These are phyloP conservation scores for Russula vinacea DNA, from an alignment of 768 basidiomycete genomes.

Conservation along the genomic window DNA sequence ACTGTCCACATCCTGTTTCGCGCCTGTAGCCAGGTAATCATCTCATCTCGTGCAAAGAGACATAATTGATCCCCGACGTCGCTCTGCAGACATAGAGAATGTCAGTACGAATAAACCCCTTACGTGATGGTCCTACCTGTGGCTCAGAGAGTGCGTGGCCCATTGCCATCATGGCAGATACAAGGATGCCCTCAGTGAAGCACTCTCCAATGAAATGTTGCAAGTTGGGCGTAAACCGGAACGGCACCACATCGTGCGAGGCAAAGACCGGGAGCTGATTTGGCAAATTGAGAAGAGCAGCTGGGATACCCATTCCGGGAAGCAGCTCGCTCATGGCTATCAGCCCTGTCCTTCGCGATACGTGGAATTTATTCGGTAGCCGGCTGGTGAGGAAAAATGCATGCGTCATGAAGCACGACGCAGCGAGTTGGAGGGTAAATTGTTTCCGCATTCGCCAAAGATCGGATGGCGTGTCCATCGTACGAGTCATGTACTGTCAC, in stretches of 20 bases:
- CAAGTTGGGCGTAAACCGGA: conserved; percentile 96
- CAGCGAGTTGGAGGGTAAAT: conserved; percentile 86
- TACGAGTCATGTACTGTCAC: conserved; percentile 81
- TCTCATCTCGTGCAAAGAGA: conserved; percentile 91
- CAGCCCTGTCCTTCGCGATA: conserved; percentile 85
- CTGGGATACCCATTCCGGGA: conserved; percentile 53
- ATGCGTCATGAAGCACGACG: conserved; percentile 89
- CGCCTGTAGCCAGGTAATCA: conserved; percentile 66
- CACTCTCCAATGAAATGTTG: conserved; percentile 88
- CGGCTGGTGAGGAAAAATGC: conserved; percentile 81
- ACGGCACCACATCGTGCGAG: conserved; percentile 86
- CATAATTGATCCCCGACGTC: conserved; percentile 91
- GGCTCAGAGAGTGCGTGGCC: conserved; percentile 87
- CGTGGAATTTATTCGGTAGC: conserved; percentile 76
- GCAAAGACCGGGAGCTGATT: conserved; percentile 59
- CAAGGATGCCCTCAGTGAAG: conserved; percentile 85
- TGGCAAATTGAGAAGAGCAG: conserved; percentile 32
- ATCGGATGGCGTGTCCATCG: conserved; percentile 79
- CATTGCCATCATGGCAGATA: conserved; percentile 86
- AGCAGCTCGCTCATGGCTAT: conserved; percentile 92
- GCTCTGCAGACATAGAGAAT: conserved; percentile 48
- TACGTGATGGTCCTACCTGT: conserved; percentile 51
- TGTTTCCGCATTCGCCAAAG: conserved; percentile 98
- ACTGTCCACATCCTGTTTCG: conserved; percentile 54
- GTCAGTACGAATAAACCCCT: conserved; percentile 16